Base-by-base conservation (phyloP, 768 basidiomycete genomes). In the Leccinum fibrillosum region DNA sequence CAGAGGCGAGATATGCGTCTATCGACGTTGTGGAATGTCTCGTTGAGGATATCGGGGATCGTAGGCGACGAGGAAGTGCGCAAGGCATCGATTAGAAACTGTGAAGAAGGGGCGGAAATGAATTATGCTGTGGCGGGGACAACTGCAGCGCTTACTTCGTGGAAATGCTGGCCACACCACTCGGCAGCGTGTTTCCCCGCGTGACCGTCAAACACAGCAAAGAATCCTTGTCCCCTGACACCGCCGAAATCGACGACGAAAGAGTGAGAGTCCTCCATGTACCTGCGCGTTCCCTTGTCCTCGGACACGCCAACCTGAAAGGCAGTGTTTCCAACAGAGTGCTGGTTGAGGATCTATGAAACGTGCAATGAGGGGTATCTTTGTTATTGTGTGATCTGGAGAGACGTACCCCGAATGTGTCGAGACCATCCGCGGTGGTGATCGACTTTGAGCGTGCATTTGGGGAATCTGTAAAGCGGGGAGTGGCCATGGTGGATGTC, bases 141-240 rank as follows among this genome's bases (percentile, higher is more conserved):
- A 19, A 45, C 21, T 23, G 34, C 37, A 28, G 34, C 9, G 54
- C 68, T 58, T 70, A 88, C 94, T 79, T 94, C 86, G 69, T 98
- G 94, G 75, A 99, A 99, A 72, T 98, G 87, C 65, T 82, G 80
- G 45, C 97, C 97, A 74, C 97, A 98, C 95, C 96, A 98, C 72
- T 99, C 97, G 26, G 97, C 97, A 34, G 96, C 95, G 67, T 98
- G 92, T 72, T 96, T 98, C 17, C 97, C 97, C 1, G 97, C 97
- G 71, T 99, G 97, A 3, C 97, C 97, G 66, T 99, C 97, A 66
- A 98, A 99, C 48, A 99, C 86, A 6, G 96, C 96, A 72, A 96
- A 98, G 79, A 97, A 98, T 8, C 95, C 97, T 71, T 99, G 97
- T 0, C 97, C 97, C 47, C 89, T 85, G 19, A 98, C 80, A 35